Percentiles rank a stretch among this genome's conserved stretches.
Conservation (phyloP, 371 early-diverging fungal species). For the Rhizomucor miehei region DNA sequence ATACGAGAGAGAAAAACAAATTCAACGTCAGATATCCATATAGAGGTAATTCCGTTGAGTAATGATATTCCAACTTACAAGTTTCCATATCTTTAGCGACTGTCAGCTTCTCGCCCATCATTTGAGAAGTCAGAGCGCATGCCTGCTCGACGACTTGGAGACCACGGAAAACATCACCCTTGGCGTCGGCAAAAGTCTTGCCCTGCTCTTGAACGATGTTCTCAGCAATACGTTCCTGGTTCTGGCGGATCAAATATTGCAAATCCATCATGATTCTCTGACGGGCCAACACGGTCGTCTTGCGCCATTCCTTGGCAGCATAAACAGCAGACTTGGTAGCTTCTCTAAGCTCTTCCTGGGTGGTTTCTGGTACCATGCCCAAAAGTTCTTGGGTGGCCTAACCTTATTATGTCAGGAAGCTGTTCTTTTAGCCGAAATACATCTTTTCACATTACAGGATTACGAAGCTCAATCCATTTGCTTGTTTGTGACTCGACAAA, state of each 20-base stretch:
- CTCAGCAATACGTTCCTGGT: slow-evolving; percentile 81
- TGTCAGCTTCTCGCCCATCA: slow-evolving; percentile 85
- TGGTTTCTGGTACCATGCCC: slow-evolving; percentile 88
- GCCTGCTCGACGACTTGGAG: slow-evolving; percentile 92
- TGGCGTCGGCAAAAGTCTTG: slow-evolving; percentile 92
- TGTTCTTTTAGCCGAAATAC: not conserved
- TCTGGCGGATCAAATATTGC: slow-evolving; percentile 81
- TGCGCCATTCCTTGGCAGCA: slow-evolving; percentile 89
- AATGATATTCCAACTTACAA: slow-evolving; percentile 36
- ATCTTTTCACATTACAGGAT: slow-evolving; percentile 81
- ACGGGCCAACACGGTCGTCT: slow-evolving; percentile 81
- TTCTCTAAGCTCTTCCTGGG: slow-evolving; percentile 78
- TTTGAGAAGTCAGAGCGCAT: slow-evolving; percentile 70
- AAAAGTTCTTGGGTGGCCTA: slow-evolving; percentile 94
- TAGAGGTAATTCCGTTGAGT: not conserved
- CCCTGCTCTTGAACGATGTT: slow-evolving; percentile 93
- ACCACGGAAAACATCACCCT: slow-evolving; percentile 89
- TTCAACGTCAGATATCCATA: slow-evolving; percentile 6
- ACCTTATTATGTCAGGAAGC: not conserved
- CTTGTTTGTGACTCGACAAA: slow-evolving; percentile 85
- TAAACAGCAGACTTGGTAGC: slow-evolving; percentile 74
- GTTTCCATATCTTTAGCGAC: slow-evolving; percentile 97
- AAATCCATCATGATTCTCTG: slow-evolving; percentile 92
- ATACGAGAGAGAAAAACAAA: not conserved
- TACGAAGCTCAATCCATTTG: slow-evolving; percentile 87